These are phyloP conservation scores for Colletotrichum siamense DNA, from an alignment of 2,329 filamentous ascomycete species.

Conservation along the genomic window DNA sequence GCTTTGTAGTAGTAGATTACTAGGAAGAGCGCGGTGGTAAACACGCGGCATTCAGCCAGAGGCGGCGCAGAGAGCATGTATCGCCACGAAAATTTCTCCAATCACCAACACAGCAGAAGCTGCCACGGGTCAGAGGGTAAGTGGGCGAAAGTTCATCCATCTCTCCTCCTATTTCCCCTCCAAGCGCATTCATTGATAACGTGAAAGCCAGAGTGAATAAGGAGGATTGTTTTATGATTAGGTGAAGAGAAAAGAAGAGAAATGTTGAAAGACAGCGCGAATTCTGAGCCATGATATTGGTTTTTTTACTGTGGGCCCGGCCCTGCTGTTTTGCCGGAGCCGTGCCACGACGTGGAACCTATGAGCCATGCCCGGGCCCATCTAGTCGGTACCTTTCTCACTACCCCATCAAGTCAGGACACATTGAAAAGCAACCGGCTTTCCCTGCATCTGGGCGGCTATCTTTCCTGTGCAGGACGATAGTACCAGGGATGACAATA, in stretches of 20 bases:
- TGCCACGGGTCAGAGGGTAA: constrained; percentile 53
- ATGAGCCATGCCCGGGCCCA: too few species aligned
- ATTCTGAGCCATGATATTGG: constrained; percentile 24
- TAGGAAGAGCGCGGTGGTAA: background rate
- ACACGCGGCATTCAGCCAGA: background rate
- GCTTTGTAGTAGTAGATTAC: background rate
- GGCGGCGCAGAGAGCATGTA: constrained; percentile 25
- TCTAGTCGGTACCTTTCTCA: too few species aligned
- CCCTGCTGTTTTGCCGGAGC: constrained; percentile 1
- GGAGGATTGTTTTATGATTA: constrained; percentile 51
- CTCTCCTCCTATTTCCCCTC: constrained; percentile 79
- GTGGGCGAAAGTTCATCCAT: constrained; percentile 48
- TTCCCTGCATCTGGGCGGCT: background rate
- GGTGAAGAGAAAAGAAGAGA: constrained; percentile 34
- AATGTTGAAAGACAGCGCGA: background rate
- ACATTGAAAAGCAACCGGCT: background rate
- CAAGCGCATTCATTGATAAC: constrained; percentile 56
- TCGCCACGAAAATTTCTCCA: constrained; percentile 40
- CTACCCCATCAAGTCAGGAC: background rate
- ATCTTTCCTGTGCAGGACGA: background rate
- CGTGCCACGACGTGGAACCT: background rate
- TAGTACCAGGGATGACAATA: background rate
- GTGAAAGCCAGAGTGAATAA: constrained; percentile 74
- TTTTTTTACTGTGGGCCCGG: background rate
- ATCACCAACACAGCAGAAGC: constrained; percentile 31